Evolutionary conservation across 2,329 filamentous ascomycete species (phyloP), one percentile per base, ranked within the genome.

Genomic region (Lecanicillium sp.): DNA sequence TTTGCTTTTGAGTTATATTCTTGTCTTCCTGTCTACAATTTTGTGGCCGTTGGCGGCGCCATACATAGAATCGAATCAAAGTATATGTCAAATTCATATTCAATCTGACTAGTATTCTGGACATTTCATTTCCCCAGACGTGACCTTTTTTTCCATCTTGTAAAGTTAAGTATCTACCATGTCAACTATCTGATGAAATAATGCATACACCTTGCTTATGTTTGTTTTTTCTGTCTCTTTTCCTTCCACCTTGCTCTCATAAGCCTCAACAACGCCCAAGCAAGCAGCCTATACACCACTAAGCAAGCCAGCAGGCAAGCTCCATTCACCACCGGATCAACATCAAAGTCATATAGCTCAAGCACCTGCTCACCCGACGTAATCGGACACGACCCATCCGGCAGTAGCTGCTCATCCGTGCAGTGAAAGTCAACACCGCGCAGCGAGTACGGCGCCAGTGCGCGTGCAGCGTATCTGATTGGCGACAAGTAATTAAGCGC

Each of bases 401-500:
- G 68, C 9, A 84, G 57, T 28, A 65, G 64, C 60, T 87, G 80
- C 8, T 56, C 60, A 2, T 71, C 67, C 3, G 67, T 70, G 53
- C 84, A 89, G 2, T 73, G 74, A 48, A 89, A 87, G 0, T 52
- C 40, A 6, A 85, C 69, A 0, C 67, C 70, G 6, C 68, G 60
- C 25, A 89, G 57, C 0, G 78, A 78, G 46, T 79, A 86, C 0
- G 77, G 74, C 1, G 78, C 78, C 29, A 89, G 59, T 25, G 82
- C 82, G 0, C 75, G 75, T 4, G 81, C 68, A 0, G 75, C 71
- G 52, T 86, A 89, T 37, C 83, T 80, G 38, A 85, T 70, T 0
- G 84, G 84, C 2, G 71, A 78, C 33, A 88, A 68, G 54, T 85
- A 80, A 54, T 88, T 88, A 53, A 85, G 70, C 0, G 70, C 77